A percentile compares a stretch with the other conserved stretches of the same genome.
phyloP scores from a whole-genome alignment of 139 green algal genomes.

The Asterochloris erici region DNA sequence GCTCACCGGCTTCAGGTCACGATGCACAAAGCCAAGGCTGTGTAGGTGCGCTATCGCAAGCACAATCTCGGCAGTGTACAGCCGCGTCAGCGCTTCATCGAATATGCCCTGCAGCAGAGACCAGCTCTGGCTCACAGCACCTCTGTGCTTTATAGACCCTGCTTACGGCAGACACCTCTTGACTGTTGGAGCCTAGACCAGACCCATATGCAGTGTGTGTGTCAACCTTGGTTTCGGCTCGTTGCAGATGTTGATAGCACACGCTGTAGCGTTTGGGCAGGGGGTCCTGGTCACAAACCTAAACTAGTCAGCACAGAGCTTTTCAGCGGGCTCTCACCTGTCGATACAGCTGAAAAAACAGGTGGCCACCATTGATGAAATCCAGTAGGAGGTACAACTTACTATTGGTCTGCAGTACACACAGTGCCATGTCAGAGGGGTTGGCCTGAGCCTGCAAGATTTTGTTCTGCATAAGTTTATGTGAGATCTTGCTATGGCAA shows the following conservation, averaged over 20 bases:
- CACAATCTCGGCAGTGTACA: slow-evolving; percentile 96
- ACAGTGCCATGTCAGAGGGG: not conserved
- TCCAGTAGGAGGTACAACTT: slow-evolving; percentile 99
- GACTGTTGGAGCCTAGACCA: no score
- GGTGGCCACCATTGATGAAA: slow-evolving; percentile 97
- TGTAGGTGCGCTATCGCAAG: slow-evolving; percentile 91
- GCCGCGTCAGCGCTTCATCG: slow-evolving; percentile 76
- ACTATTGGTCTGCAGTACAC: slow-evolving; percentile 60
- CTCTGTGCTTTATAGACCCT: not conserved
- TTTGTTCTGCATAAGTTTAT: not conserved
- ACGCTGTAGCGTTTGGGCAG: no score
- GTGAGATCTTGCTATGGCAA: no score
- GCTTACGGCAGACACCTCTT: not conserved
- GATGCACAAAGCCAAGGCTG: slow-evolving; percentile 75
- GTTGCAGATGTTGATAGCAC: not conserved
- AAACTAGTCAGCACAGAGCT: no score
- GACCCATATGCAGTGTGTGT: no score
- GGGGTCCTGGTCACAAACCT: no score
- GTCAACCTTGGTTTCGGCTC: not conserved
- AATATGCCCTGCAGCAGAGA: slow-evolving; percentile 61
- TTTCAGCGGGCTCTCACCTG: slow-evolving; percentile 29
- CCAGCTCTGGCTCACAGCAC: not conserved
- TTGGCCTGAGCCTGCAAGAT: not conserved
- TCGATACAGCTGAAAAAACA: slow-evolving; percentile 98
- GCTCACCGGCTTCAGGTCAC: slow-evolving; percentile 65